Percentiles rank a stretch among this genome's conserved stretches.
Conservation (phyloP, 2,329 filamentous ascomycete species). For the Claviceps spartinae region DNA sequence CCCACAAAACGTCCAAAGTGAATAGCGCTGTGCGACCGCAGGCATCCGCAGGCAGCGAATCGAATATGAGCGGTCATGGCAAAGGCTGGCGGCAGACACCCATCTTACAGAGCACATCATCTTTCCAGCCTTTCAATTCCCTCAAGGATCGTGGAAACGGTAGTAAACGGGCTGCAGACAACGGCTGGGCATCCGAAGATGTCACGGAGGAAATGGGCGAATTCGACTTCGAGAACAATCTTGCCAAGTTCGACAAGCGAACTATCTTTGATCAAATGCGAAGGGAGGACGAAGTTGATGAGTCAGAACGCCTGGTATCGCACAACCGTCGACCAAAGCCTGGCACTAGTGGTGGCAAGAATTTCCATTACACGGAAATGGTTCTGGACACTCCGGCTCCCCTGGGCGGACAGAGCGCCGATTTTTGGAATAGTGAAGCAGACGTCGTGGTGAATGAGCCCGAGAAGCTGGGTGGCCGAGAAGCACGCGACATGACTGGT, state of each 20-base stretch:
- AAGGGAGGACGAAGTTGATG: constrained; percentile 77
- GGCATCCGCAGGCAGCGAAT: constrained; percentile 11
- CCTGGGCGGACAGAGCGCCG: constrained; percentile 27
- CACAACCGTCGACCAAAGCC: constrained; percentile 64
- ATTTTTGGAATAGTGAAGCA: constrained; percentile 64
- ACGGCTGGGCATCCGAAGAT: constrained; percentile 91
- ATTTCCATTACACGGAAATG: constrained; percentile 82
- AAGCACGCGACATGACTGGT: constrained; percentile 34
- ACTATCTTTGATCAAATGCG: constrained; percentile 85
- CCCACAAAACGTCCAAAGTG: constrained; percentile 19
- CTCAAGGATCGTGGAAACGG: constrained; percentile 43
- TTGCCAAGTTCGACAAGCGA: constrained; percentile 91
- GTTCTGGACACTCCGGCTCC: constrained; percentile 54
- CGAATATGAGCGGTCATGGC: constrained; percentile 23
- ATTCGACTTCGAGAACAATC: constrained; percentile 80
- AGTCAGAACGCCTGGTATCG: constrained; percentile 77
- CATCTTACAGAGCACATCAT: constrained; percentile 44
- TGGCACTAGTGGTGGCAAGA: constrained; percentile 70
- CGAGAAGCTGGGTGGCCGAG: constrained; percentile 35
- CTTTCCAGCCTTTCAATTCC: constrained; percentile 48
- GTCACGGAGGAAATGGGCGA: constrained; percentile 90
- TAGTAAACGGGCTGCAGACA: constrained; percentile 38
- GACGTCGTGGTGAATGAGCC: constrained; percentile 41
- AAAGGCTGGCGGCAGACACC: constrained; percentile 48
- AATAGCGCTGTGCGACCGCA: constrained; percentile 16